Conservation (phyloP, 164 flowering plant genomes). For the Macadamia integrifolia region DNA sequence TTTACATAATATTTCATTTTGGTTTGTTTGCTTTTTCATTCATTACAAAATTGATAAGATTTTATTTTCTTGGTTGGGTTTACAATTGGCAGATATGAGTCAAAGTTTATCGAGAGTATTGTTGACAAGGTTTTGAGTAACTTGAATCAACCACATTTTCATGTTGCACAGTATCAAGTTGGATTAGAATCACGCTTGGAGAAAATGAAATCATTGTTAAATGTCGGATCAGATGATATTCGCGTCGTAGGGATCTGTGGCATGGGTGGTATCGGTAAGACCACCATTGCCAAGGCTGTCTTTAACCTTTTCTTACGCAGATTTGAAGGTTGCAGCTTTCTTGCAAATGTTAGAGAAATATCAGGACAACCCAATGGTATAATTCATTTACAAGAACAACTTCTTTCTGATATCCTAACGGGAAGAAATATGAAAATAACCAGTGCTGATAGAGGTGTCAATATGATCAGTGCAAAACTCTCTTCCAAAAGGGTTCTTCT, state of each 20-base stretch:
- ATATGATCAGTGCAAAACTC: background rate
- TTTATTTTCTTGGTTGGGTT: no score
- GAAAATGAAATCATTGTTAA: background rate
- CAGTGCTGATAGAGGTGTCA: conserved; percentile 1
- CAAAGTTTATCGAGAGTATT: background rate
- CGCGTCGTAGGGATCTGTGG: conserved; percentile 1
- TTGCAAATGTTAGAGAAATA: conserved; percentile 8
- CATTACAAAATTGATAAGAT: no score
- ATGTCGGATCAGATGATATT: background rate
- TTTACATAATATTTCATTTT: no score
- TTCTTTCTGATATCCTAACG: background rate
- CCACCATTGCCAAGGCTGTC: no score
- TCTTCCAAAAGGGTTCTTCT: background rate
- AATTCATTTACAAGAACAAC: background rate
- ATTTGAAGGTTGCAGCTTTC: conserved; percentile 10
- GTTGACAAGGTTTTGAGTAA: background rate
- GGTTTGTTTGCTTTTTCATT: no score
- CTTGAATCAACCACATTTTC: background rate
- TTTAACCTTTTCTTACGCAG: background rate
- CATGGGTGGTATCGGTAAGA: background rate
- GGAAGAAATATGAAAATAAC: background rate
- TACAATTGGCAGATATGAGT: background rate
- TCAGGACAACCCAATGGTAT: background rate
- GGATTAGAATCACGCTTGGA: background rate
- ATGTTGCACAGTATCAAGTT: background rate